Evolutionary conservation across 176 grass and related monocot species (phyloP).

Genomic region (Lolium multiflorum): DNA sequence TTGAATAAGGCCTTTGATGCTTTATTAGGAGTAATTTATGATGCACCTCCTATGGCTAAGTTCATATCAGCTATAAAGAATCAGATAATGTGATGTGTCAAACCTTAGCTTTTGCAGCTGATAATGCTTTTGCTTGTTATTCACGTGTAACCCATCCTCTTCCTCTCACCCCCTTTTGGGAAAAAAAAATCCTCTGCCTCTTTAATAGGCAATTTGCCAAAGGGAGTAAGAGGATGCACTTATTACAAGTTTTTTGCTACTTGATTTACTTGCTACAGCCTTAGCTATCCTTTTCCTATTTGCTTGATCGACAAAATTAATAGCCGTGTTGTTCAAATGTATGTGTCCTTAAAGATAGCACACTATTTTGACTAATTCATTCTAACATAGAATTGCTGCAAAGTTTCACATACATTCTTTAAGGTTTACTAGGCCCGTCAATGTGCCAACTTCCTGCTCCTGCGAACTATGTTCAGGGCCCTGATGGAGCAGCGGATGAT

Average conservation of each 20-base stretch:
- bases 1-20: not conserved
- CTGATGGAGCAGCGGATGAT: too few species aligned
- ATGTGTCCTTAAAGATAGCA: not conserved
- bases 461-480: too few species aligned
- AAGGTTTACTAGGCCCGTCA: too few species aligned
- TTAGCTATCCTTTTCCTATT: too few species aligned
- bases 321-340: not conserved
- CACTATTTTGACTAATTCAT: not conserved
- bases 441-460: too few species aligned
- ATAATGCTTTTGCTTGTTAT: not conserved
- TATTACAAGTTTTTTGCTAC: too few species aligned
- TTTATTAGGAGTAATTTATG: not conserved
- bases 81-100: not conserved
- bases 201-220: too few species aligned
- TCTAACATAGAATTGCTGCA: not conserved
- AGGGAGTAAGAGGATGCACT: too few species aligned
- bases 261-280: too few species aligned
- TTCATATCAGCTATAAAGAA: not conserved
- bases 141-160: not conserved
- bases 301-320: not conserved
- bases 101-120: not conserved
- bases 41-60: not conserved
- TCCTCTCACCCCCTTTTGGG: too few species aligned
- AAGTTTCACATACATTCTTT: too few species aligned
- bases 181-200: too few species aligned